Percentiles rank a stretch among this genome's conserved stretches.
Conservation (phyloP, 176 grass and related monocot genomes). For the Saccharum spontaneum region DNA sequence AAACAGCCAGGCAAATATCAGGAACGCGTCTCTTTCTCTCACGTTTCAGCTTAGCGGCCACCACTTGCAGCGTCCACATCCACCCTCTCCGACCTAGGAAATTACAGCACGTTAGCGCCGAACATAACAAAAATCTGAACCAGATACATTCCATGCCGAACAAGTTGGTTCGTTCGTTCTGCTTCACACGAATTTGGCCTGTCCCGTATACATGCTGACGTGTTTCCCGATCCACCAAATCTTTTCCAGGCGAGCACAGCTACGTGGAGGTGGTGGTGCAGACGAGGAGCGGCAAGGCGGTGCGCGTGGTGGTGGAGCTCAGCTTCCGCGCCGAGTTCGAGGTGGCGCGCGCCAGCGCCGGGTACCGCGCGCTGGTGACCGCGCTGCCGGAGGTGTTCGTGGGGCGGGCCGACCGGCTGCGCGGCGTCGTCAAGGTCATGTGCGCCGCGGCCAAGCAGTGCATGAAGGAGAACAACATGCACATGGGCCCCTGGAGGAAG, state of each 20-base stretch:
- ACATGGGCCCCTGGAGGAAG: conserved; percentile 87
- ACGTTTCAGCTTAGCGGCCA: background rate
- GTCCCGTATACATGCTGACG: background rate
- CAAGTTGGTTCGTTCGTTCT: background rate
- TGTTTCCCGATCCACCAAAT: background rate
- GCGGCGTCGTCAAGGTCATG: conserved; percentile 67
- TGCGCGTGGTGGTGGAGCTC: conserved; percentile 77
- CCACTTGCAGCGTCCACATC: background rate
- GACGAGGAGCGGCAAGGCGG: conserved; percentile 55
- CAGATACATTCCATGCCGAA: background rate
- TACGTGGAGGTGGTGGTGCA: conserved; percentile 79
- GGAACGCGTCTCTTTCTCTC: conserved; percentile 16
- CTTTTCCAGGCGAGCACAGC: conserved; percentile 75
- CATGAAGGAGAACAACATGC: conserved; percentile 98
- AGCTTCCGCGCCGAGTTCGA: conserved; percentile 89
- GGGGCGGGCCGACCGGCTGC: conserved; percentile 73
- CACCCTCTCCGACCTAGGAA: background rate
- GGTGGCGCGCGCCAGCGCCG: conserved; percentile 71
- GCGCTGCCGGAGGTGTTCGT: conserved; percentile 72
- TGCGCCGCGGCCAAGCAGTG: conserved; percentile 83
- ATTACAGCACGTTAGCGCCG: background rate
- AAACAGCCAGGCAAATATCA: background rate
- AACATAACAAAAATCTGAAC: background rate
- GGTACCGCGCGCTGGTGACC: conserved; percentile 68
- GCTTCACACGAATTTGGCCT: background rate